Base-by-base conservation (phyloP, 2,329 filamentous ascomycete genomes). In the Penicillium sp. region DNA sequence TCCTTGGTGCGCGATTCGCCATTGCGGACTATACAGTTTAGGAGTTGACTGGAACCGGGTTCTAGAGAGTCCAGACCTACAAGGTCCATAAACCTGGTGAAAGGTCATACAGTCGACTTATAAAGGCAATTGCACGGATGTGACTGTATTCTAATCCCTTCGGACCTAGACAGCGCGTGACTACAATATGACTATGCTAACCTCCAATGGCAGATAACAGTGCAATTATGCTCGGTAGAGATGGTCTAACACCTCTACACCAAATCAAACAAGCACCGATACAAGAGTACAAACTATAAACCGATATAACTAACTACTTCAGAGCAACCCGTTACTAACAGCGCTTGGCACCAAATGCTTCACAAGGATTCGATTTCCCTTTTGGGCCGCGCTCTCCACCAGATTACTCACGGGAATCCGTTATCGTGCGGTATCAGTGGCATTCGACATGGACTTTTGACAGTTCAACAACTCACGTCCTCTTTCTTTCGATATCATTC, bases 21-120 rank as follows among this genome's bases (percentile, higher is more conserved):
- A 27, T 18, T 32, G 31, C 13, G 11, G 27, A 32, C 14, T 32
- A 32, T 18, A 32, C 31, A 58, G 50, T 11, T 51, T 44, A 42
- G 55, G 52, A 11, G n/a, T 31, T 3, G 6, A 14, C 7, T 31
- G 5, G 6, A 4, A 32, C 9, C 14, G 3, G 29, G 3, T 18
- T 32, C 5, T n/a, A 31, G 13, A 32, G n/a, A 16, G 14, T 7
- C n/a, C 7, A 32, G 31, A 18, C 31, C 31, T 7, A 8, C 29
- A 11, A 16, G 27, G 55, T 48, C 8, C 51, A 57, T 18, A 49
- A 49, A 23, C 57, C 52, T 10, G 57, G 47, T 62, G 60, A 18
- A 63, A 45, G 24, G 61, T 45, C 6, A 59, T 62, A 46, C 54
- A 58, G 0, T 57, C 58, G 5, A 45, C 6, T 14, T 31, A 26